Percentiles rank a stretch among this genome's conserved stretches.
These are phyloP conservation scores for Fraxinus excelsior DNA, from an alignment of 257 asterid genomes.

Conservation along the genomic window DNA sequence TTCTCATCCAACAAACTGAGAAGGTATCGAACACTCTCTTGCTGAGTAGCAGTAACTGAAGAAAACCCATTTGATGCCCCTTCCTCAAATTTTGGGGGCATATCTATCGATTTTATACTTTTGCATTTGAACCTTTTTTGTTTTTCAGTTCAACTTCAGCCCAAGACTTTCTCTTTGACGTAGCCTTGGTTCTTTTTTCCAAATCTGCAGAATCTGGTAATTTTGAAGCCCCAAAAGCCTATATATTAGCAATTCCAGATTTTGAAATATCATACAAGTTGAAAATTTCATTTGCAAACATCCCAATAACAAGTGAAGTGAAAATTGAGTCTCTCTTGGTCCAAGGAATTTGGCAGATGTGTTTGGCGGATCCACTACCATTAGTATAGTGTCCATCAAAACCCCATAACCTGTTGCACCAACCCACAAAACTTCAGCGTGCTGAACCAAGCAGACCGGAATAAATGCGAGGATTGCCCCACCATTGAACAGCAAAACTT, in stretches of 20 bases:
- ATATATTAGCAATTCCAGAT: constrained; percentile 23
- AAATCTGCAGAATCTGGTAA: constrained; percentile 32
- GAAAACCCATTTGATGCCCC: constrained; percentile 60
- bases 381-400: no score
- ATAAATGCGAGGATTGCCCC: no score
- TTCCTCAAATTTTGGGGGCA: constrained; percentile 61
- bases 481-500: no score
- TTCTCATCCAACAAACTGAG: constrained; percentile 90
- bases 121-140: constrained; percentile 56
- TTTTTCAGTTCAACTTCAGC: constrained; percentile 66
- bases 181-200: constrained; percentile 41
- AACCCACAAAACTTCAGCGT: no score
- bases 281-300: no score
- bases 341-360: no score
- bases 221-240: constrained; percentile 41
- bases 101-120: constrained; percentile 59
- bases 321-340: no score
- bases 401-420: no score
- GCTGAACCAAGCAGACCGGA: no score
- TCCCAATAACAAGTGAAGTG: no score
- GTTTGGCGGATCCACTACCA: no score
- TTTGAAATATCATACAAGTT: no score
- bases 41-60: constrained; percentile 52
- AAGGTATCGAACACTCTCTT: constrained; percentile 83
- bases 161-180: constrained; percentile 37